A percentile compares a stretch with the other conserved stretches of the same genome.
These are phyloP conservation scores for Trametes cinnabarina DNA, from an alignment of 768 basidiomycete genomes.

Conservation along the genomic window DNA sequence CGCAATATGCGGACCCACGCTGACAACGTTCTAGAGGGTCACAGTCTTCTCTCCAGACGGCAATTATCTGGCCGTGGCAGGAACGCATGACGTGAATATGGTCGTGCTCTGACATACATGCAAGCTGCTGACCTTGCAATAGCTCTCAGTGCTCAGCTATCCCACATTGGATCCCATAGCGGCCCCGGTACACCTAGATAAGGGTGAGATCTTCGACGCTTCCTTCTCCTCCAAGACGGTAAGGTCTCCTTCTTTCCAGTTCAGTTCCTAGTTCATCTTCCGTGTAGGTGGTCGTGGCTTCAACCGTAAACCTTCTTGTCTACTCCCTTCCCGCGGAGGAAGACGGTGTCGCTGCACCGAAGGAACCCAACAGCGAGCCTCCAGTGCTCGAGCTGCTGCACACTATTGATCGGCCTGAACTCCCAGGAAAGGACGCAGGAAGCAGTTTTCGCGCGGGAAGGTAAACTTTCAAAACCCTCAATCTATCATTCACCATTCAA, in stretches of 20 bases:
- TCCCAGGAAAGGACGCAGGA: slow-evolving; percentile 43
- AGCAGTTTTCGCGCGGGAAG: slow-evolving; percentile 67
- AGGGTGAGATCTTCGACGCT: slow-evolving; percentile 84
- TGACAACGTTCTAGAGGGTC: slow-evolving; percentile 64
- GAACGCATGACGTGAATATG: slow-evolving; percentile 60
- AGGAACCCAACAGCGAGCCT: slow-evolving; percentile 36
- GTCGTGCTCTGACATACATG: neutral
- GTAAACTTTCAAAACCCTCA: slow-evolving; percentile 32
- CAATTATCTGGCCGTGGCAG: slow-evolving; percentile 65
- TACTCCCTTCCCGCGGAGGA: slow-evolving; percentile 53
- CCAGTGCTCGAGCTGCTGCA: slow-evolving; percentile 42
- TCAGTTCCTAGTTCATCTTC: neutral
- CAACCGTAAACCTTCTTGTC: slow-evolving; percentile 60
- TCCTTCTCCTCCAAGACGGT: slow-evolving; percentile 72
- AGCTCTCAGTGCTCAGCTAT: slow-evolving; percentile 28
- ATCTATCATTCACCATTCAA: neutral
- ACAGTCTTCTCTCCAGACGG: slow-evolving; percentile 76
- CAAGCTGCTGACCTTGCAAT: neutral
- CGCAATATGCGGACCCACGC: neutral
- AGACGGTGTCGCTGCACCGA: slow-evolving; percentile 37
- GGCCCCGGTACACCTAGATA: slow-evolving; percentile 48
- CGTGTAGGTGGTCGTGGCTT: slow-evolving; percentile 62
- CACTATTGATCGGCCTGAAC: slow-evolving; percentile 53
- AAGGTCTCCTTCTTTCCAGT: slow-evolving; percentile 22
- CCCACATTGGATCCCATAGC: slow-evolving; percentile 39